Base-by-base conservation (phyloP, 208 protist species). In the Herpetomonas tarakana region DNA sequence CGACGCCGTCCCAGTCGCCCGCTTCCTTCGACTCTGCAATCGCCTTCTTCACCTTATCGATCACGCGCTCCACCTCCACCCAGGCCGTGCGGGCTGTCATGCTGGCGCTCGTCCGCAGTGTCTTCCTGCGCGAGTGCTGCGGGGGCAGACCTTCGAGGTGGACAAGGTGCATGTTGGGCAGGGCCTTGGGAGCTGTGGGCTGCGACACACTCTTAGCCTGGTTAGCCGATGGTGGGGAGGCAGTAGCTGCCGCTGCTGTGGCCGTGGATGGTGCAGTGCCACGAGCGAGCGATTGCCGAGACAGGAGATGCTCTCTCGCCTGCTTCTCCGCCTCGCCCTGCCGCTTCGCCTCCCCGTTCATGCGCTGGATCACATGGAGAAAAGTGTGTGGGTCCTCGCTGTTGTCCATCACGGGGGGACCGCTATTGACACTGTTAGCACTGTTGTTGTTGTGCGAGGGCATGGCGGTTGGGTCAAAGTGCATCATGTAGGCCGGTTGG, bases 11-110 rank as follows among this genome's bases (percentile, higher is more conserved):
- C 54, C 54, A 59, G n/a, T 59, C 35, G n/a, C 44, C 54, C 4
- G 44, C 11, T 19, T 45, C 54, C 24, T 59, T 6, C 7, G 44
- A 27, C 46, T 30, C 26, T 11, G 73, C 67, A 1, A 79, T 51
- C 28, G 74, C 67, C 44, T 73, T 71, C 44, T 66, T 58, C 25
- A 27, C 18, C 18, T 28, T 22, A 3, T 52, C 18, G 7, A 30
- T 11, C 24, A 30, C 2, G 18, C 45, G 35, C 51, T 58, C 18
- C 29, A 81, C 80, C 27, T 72, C 59, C 25, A 64, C 52, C 80
- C 80, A 87, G 26, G 82, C 62, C 21, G 76, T 87, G 49, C 66
- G 66, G 26, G 82, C 58, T 21, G 68, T 78, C 76, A 87, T 87
- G 39, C 53, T 57, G 14, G 80, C 57, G 2, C 68, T 73, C 7